A percentile compares a stretch with the other conserved stretches of the same genome.
phyloP scores from a whole-genome alignment of 352 stramenopile genomes.

The Pythium sukuiense region DNA sequence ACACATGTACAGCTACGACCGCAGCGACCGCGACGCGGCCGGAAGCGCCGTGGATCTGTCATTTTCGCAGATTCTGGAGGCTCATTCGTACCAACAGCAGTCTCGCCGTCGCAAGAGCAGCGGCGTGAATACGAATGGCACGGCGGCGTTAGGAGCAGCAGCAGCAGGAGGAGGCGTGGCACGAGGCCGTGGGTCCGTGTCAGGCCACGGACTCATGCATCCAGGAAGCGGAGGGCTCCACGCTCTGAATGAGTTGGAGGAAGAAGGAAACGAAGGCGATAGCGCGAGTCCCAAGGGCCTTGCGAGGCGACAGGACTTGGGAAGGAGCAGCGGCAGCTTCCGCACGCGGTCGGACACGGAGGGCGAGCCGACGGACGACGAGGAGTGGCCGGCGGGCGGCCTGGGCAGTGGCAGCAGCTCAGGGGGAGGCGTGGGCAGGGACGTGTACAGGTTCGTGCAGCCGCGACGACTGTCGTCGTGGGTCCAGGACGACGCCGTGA shows the following conservation, averaged over 20 bases:
- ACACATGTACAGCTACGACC: slow-evolving; percentile 43
- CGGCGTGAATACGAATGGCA: not conserved
- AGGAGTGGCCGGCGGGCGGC: slow-evolving; percentile 59
- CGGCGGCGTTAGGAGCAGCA: not conserved
- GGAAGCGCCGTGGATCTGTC: slow-evolving; percentile 59
- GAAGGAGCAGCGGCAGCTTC: slow-evolving; percentile 3
- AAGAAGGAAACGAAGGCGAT: slow-evolving; percentile 22
- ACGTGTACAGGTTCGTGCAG: slow-evolving; percentile 87
- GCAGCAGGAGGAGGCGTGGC: not conserved
- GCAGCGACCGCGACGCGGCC: slow-evolving; percentile 29
- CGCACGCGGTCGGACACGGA: slow-evolving; percentile 23
- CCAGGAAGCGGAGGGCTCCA: slow-evolving; percentile 15
- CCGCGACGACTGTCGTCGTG: slow-evolving; percentile 73
- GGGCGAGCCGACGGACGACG: slow-evolving; percentile 43
- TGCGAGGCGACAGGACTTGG: not conserved
- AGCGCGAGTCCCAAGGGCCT: not conserved
- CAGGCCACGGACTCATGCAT: not conserved
- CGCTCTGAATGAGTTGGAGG: slow-evolving; percentile 17
- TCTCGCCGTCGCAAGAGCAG: slow-evolving; percentile 25
- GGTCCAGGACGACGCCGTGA: slow-evolving; percentile 85
- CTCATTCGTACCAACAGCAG: slow-evolving; percentile 54
- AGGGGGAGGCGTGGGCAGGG: slow-evolving; percentile 37
- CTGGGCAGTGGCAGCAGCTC: slow-evolving; percentile 31
- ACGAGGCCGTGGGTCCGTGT: not conserved
- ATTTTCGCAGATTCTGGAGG: slow-evolving; percentile 82